Evolutionary conservation across 345 rosid genomes (phyloP).

Genomic region (Leavenworthia alabamica): DNA sequence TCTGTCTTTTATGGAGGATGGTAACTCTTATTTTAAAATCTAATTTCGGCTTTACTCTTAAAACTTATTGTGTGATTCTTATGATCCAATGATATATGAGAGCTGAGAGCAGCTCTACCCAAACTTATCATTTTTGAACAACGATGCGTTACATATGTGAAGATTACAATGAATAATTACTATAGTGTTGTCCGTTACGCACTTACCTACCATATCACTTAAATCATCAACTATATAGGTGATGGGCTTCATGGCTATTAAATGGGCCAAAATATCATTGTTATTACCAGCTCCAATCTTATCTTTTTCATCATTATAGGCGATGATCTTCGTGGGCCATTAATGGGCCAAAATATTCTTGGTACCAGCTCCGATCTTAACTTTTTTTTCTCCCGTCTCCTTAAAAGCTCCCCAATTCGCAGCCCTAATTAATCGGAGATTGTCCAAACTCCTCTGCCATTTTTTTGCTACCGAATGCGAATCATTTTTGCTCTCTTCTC

Average conservation of each 20-base stretch:
- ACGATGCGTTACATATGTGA: neutral
- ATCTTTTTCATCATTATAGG: neutral
- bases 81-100: neutral
- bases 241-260: neutral
- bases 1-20: neutral
- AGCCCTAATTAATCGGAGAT: constrained; percentile 30
- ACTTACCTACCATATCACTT: neutral
- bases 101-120: neutral
- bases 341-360: neutral
- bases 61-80: neutral
- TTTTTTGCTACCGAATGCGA: constrained; percentile 17
- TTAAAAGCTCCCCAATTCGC: constrained; percentile 29
- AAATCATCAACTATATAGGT: neutral
- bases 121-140: neutral
- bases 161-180: too few species aligned
- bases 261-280: neutral
- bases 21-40: constrained; percentile 1
- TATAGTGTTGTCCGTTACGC: too few species aligned
- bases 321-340: neutral
- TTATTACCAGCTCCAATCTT: neutral
- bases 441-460: constrained; percentile 29
- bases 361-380: neutral
- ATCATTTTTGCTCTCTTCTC: constrained; percentile 3
- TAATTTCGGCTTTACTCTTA: constrained; percentile 13
- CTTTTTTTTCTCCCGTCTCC: neutral